phyloP scores from a whole-genome alignment of 352 stramenopile species.

The Aphanomyces stellatus region DNA sequence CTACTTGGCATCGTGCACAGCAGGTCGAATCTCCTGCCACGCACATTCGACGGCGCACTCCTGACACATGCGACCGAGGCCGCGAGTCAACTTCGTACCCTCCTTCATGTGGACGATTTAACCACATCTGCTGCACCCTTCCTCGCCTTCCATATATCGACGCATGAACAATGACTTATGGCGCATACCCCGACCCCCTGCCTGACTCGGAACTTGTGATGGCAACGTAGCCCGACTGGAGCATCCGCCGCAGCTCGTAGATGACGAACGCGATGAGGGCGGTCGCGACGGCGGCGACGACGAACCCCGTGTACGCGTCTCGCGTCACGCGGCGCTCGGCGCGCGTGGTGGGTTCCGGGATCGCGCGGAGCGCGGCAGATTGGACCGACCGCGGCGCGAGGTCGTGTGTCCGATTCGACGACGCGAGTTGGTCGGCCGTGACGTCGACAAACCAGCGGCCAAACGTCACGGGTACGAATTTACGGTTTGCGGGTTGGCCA shows the following conservation, averaged over 20 bases:
- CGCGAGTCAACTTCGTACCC: no score
- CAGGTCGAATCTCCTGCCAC: no score
- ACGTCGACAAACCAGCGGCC: constrained; percentile 60
- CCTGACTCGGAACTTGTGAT: no score
- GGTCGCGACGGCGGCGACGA: background rate
- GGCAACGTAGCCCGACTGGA: background rate
- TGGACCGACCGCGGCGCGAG: constrained; percentile 36
- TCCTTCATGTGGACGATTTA: no score
- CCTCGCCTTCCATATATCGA: no score
- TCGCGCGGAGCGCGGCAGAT: background rate
- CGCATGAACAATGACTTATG: no score
- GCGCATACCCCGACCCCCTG: no score
- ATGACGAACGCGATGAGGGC: background rate
- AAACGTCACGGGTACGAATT: constrained; percentile 50
- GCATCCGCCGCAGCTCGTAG: background rate
- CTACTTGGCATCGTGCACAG: no score
- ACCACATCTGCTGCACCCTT: no score
- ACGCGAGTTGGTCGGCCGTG: constrained; percentile 34
- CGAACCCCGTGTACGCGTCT: background rate
- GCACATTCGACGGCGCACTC: no score
- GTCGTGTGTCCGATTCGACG: constrained; percentile 28
- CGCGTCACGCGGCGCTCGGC: background rate
- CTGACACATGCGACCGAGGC: no score
- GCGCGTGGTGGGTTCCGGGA: background rate
- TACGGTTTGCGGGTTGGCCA: constrained; percentile 28